Percentiles rank a stretch among this genome's conserved stretches.
These are phyloP conservation scores for Saccharomyces hybrid DNA, from an alignment of 1,139 yeast species.

Conservation along the genomic window DNA sequence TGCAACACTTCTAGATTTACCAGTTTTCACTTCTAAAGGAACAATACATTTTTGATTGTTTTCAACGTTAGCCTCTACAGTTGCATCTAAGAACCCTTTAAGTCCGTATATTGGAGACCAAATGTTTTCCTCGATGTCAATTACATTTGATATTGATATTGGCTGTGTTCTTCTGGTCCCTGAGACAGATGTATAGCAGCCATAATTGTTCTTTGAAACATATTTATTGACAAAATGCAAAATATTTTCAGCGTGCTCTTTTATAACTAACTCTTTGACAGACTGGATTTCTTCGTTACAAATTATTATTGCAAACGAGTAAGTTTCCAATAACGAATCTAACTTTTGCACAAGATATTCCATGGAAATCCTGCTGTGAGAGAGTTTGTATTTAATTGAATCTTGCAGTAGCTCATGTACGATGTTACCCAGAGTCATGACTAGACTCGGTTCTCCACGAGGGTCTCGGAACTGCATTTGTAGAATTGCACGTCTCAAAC, in stretches of 20 bases:
- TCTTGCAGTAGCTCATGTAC: conserved; percentile 74
- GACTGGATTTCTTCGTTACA: conserved; percentile 46
- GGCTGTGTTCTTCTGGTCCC: conserved; percentile 38
- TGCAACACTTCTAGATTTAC: conserved; percentile 49
- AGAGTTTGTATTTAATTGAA: conserved; percentile 44
- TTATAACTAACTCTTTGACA: conserved; percentile 40
- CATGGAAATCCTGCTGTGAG: conserved; percentile 23
- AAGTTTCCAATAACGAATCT: conserved; percentile 38
- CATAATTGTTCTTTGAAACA: conserved; percentile 24
- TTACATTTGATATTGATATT: conserved; percentile 53
- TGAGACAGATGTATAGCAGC: conserved; percentile 33
- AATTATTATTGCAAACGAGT: conserved; percentile 49
- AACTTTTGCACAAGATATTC: conserved; percentile 41
- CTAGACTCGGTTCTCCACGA: conserved; percentile 46
- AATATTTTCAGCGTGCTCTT: conserved; percentile 50
- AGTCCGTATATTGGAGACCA: conserved; percentile 89
- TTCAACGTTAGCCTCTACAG: conserved; percentile 52
- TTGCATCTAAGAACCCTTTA: conserved; percentile 87
- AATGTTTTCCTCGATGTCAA: conserved; percentile 83
- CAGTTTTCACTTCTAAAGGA: conserved; percentile 89
- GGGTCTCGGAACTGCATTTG: conserved; percentile 46
- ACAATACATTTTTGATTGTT: conserved; percentile 38
- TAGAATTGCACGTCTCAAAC: conserved; percentile 66
- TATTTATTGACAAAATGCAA: conserved; percentile 55
- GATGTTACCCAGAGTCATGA: conserved; percentile 67